Conservation (phyloP, 1,284 basidiomycete species). For the Irpex sp. region DNA sequence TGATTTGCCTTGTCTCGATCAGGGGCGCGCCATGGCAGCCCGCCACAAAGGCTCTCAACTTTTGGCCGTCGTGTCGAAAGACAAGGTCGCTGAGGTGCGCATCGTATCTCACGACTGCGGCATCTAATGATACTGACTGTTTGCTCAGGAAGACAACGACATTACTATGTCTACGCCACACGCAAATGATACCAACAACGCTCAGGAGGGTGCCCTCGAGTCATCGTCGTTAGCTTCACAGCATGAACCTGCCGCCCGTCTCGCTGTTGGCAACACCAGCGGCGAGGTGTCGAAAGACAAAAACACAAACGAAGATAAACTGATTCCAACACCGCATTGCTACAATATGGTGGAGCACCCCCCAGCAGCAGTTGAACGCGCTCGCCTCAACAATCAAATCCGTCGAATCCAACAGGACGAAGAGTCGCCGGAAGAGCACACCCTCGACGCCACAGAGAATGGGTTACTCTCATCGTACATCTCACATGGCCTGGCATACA, state of each 20-base stretch:
- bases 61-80: too few species aligned
- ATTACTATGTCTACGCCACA: neutral
- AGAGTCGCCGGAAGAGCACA: neutral
- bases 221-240: neutral
- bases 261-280: neutral
- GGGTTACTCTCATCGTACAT: conserved; percentile 33
- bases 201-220: neutral
- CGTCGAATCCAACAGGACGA: neutral
- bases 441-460: neutral
- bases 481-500: conserved; percentile 49
- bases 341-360: conserved; percentile 8
- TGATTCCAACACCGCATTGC: conserved; percentile 9
- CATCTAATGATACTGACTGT: neutral
- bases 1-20: neutral
- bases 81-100: too few species aligned
- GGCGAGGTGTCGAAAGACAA: neutral
- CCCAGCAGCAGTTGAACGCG: neutral
- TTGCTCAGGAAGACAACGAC: neutral
- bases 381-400: conserved; percentile 2
- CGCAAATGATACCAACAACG: neutral
- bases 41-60: too few species aligned
- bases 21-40: neutral
- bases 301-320: neutral
- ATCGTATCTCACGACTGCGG: too few species aligned
- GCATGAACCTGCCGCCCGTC: neutral